These are phyloP conservation scores for Ramalina intermedia DNA, from an alignment of 495 filamentous ascomycete species.

Conservation along the genomic window DNA sequence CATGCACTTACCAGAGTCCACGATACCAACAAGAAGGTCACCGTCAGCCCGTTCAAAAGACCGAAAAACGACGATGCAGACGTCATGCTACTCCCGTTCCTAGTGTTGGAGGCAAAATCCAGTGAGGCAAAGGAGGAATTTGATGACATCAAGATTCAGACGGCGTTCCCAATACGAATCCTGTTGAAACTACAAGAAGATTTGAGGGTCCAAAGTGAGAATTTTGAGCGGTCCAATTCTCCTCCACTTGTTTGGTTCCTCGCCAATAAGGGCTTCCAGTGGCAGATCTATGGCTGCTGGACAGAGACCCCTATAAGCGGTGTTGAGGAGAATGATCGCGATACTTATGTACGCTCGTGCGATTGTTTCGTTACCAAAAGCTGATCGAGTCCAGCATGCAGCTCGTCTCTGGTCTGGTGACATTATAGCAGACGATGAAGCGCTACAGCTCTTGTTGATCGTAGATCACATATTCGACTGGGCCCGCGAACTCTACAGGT, in stretches of 20 bases:
- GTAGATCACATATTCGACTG: conserved; percentile 25
- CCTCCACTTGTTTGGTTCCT: conserved; percentile 18
- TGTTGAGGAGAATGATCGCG: not conserved
- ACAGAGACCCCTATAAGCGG: not conserved
- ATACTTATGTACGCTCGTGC: not conserved
- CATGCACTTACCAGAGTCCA: not conserved
- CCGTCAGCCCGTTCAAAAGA: conserved; percentile 1
- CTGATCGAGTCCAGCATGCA: conserved; percentile 4
- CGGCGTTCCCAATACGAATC: conserved; percentile 14
- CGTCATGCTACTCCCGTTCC: conserved; percentile 11
- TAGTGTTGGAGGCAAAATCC: conserved; percentile 15
- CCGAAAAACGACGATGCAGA: not conserved
- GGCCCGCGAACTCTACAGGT: conserved; percentile 21
- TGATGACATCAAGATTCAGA: conserved; percentile 11
- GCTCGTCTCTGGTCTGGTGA: conserved; percentile 16
- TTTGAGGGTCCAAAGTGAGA: not conserved
- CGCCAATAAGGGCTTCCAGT: conserved; percentile 10
- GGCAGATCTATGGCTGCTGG: conserved; percentile 9
- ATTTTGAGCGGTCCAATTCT: not conserved
- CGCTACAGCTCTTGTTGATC: conserved; percentile 21
- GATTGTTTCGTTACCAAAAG: not conserved
- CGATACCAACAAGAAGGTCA: not conserved
- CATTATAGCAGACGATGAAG: conserved; percentile 13
- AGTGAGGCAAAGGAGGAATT: not conserved
- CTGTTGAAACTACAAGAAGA: conserved; percentile 7